Percentiles rank a stretch among this genome's conserved stretches.
phyloP scores from a whole-genome alignment of 2,329 filamentous ascomycete species.

The Trichoderma brevicompactum region DNA sequence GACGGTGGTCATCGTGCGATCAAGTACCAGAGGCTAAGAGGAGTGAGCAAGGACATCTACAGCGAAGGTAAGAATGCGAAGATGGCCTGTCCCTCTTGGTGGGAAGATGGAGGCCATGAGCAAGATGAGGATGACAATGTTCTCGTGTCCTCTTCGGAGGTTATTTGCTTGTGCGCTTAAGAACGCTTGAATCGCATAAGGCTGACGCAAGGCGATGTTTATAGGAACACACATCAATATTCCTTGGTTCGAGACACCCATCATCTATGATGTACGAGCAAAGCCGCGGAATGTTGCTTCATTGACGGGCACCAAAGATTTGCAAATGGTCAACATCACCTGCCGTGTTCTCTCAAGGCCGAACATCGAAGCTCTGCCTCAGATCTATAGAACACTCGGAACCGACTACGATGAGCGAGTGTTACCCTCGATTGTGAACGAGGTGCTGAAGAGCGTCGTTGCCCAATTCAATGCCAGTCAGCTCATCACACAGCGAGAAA shows the following conservation, averaged over 20 bases:
- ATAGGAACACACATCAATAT: slow-evolving; percentile 91
- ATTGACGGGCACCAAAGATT: slow-evolving; percentile 95
- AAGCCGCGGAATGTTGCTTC: slow-evolving; percentile 97
- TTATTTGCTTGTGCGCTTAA: background rate
- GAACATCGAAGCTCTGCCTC: slow-evolving; percentile 82
- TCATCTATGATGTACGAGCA: slow-evolving; percentile 97
- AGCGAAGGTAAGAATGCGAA: slow-evolving; percentile 68
- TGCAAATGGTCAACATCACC: slow-evolving; percentile 99
- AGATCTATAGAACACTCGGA: slow-evolving; percentile 96
- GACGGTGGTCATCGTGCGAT: slow-evolving; percentile 98
- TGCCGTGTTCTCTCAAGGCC: slow-evolving; percentile 97
- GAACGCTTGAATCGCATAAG: background rate
- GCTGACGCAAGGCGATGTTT: slow-evolving; percentile 30
- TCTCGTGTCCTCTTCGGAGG: background rate
- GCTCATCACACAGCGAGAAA: slow-evolving; percentile 98
- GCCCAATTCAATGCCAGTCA: slow-evolving; percentile 99
- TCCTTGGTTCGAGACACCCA: slow-evolving; percentile 96
- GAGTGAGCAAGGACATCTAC: slow-evolving; percentile 97
- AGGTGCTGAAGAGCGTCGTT: slow-evolving; percentile 97
- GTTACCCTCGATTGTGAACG: slow-evolving; percentile 95
- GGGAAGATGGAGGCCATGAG: background rate
- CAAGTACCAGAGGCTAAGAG: slow-evolving; percentile 92
- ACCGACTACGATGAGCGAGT: slow-evolving; percentile 97
- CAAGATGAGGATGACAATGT: too few species aligned
- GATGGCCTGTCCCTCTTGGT: background rate